Percentiles rank a stretch among this genome's conserved stretches.
Evolutionary conservation across 2,329 filamentous ascomycete genomes (phyloP).

Genomic region (Monilinia laxa): DNA sequence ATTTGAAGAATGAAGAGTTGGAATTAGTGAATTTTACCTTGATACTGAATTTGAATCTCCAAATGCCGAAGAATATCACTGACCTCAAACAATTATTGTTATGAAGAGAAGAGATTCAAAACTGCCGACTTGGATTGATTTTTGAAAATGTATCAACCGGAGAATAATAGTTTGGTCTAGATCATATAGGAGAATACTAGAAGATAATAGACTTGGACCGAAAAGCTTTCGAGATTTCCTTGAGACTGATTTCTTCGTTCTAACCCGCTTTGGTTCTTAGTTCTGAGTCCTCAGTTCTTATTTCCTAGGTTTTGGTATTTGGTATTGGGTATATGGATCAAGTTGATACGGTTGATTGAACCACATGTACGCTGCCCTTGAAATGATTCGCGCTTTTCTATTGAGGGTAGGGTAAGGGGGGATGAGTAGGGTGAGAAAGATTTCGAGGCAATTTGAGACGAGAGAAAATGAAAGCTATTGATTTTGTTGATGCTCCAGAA

Average conservation of each 20-base stretch:
- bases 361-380: neutral
- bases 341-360: neutral
- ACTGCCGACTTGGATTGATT: neutral
- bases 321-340: too few relatives aligned
- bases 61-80: neutral
- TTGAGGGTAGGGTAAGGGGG: neutral
- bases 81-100: neutral
- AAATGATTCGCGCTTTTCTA: neutral
- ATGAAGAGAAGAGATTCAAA: neutral
- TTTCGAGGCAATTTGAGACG: neutral
- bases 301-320: neutral
- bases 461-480: neutral
- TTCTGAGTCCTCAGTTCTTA: neutral
- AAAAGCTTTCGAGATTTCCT: neutral
- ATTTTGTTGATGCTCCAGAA: neutral
- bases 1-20: neutral
- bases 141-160: neutral
- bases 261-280: neutral
- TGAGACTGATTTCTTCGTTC: too few relatives aligned
- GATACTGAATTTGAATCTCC: neutral
- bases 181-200: neutral
- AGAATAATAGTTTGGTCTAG: neutral
- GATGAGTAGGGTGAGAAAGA: too few relatives aligned
- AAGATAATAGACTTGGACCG: conserved; percentile 1
- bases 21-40: neutral